Percentiles rank a stretch among this genome's conserved stretches.
Conservation (phyloP, 345 rosid genomes). For the Syzygium aqueum region DNA sequence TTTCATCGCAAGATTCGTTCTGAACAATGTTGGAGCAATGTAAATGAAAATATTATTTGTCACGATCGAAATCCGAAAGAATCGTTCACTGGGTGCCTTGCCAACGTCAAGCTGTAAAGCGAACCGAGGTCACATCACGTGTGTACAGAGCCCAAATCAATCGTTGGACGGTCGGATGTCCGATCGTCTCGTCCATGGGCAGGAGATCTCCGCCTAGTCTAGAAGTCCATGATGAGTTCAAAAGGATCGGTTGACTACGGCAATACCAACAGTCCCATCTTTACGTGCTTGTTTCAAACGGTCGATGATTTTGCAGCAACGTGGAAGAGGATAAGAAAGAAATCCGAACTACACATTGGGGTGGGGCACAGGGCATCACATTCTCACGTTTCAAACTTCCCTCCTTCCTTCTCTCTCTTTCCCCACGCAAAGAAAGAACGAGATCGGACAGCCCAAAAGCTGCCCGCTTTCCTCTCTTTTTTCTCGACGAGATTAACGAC, state of each 20-base stretch:
- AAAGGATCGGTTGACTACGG: neutral
- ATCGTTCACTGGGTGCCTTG: neutral
- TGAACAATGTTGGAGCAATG: neutral
- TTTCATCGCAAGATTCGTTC: neutral
- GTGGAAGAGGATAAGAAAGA: neutral
- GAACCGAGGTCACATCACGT: neutral
- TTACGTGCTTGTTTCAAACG: neutral
- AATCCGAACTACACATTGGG: neutral
- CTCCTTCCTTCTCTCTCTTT: too few relatives aligned
- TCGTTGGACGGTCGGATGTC: neutral
- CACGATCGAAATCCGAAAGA: neutral
- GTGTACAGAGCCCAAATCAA: neutral
- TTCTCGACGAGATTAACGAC: neutral
- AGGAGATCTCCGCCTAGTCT: neutral
- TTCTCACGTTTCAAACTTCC: neutral
- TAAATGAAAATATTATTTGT: neutral
- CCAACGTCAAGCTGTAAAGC: neutral
- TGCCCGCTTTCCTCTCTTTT: neutral
- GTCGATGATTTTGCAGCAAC: neutral
- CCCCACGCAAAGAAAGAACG: too few relatives aligned
- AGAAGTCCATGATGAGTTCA: neutral
- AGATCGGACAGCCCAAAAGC: neutral
- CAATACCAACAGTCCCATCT: neutral
- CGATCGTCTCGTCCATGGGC: neutral
- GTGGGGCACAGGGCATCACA: conserved; percentile 11